phyloP scores from a whole-genome alignment of 2,329 filamentous ascomycete species.

The Trichoderma gracile region DNA sequence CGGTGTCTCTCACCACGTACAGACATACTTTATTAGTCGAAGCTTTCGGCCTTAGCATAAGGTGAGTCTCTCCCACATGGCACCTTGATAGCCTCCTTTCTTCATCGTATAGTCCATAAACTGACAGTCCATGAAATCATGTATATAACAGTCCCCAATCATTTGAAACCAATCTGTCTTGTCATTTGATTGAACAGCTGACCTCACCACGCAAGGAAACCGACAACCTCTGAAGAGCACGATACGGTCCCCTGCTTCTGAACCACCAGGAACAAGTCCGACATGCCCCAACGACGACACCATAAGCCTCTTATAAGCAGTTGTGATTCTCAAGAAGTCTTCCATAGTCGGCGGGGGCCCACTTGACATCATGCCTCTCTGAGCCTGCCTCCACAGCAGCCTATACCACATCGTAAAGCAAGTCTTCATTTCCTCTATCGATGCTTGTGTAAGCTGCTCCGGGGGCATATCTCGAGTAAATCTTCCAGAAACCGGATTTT shows the following conservation, averaged over 20 bases:
- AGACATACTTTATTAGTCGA: too few relatives aligned
- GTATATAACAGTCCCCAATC: not conserved
- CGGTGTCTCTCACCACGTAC: too few relatives aligned
- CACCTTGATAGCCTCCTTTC: rapidly evolving
- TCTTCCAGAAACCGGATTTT: not conserved
- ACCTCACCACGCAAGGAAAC: not conserved
- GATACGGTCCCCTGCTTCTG: not conserved
- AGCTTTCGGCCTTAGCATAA: not conserved
- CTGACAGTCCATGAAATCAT: not conserved
- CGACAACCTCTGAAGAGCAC: not conserved
- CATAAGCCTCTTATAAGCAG: not conserved
- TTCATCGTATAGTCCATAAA: not conserved
- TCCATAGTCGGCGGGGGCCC: not conserved
- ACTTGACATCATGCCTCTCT: not conserved
- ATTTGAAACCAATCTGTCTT: not conserved
- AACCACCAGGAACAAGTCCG: not conserved
- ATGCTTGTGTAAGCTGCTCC: not conserved
- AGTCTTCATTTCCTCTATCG: not conserved
- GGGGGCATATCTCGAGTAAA: not conserved
- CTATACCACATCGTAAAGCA: not conserved
- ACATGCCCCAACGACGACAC: not conserved
- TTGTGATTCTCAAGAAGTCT: not conserved
- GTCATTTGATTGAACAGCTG: not conserved
- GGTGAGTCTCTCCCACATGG: not conserved
- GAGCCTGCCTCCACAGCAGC: not conserved